A percentile compares a stretch with the other conserved stretches of the same genome.
These are phyloP conservation scores for Boletus reticulatus DNA, from an alignment of 768 basidiomycete genomes.

Conservation along the genomic window DNA sequence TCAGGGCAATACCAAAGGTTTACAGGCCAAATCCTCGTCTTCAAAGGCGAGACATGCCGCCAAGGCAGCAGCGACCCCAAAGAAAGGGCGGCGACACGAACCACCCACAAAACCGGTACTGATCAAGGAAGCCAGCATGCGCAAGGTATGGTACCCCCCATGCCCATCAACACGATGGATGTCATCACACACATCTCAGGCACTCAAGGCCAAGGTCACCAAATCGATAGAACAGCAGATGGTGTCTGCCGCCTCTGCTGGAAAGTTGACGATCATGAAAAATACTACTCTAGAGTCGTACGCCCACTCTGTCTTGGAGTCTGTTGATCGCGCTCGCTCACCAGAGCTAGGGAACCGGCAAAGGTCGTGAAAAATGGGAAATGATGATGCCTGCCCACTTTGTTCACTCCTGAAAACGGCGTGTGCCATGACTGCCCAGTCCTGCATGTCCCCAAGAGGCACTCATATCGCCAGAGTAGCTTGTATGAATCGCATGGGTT, in stretches of 20 bases:
- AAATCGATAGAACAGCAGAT: constrained; percentile 90
- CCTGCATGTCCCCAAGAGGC: neutral
- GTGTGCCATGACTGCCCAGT: neutral
- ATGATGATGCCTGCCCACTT: constrained; percentile 12
- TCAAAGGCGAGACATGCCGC: constrained; percentile 53
- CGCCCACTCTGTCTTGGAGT: neutral
- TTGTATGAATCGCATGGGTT: neutral
- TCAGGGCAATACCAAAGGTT: constrained; percentile 85
- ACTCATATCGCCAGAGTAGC: constrained; percentile 3
- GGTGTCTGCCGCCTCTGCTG: constrained; percentile 83
- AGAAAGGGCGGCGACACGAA: constrained; percentile 76
- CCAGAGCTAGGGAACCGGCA: constrained; percentile 17
- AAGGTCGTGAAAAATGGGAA: constrained; percentile 17
- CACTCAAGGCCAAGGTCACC: constrained; percentile 87
- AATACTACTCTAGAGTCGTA: constrained; percentile 40
- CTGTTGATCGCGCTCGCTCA: constrained; percentile 1
- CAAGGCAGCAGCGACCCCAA: constrained; percentile 67
- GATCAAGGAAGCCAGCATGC: constrained; percentile 74
- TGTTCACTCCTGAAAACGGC: constrained; percentile 1
- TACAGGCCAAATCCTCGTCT: constrained; percentile 49
- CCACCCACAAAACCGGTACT: constrained; percentile 78
- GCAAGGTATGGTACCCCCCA: constrained; percentile 50
- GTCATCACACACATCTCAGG: constrained; percentile 39
- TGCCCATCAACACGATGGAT: neutral
- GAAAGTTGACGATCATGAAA: constrained; percentile 93